Evolutionary conservation across 306 rosid species (phyloP), one percentile per base, ranked within the genome.

Genomic region (Alnus rubra): DNA sequence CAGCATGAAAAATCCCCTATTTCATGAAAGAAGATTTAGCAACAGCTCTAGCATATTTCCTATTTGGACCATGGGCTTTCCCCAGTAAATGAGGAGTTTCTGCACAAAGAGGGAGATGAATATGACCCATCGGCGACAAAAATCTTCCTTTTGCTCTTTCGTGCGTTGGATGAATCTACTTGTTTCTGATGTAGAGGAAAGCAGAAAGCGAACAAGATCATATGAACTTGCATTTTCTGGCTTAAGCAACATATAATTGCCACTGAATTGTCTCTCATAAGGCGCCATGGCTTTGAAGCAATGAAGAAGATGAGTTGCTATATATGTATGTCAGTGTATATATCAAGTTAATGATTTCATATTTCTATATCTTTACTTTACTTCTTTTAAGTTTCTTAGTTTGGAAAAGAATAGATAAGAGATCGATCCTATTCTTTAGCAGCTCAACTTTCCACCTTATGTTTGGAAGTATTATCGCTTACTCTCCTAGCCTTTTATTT

Each of bases 101-200:
- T 92, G 98, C 7, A 37, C 18, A 51, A 89, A 51, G 42, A 88
- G 69, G 51, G 94, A 94, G 52, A 39, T 19, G 83, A 90, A 82
- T 53, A 94, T 84, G 9, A 84, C 16, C 97, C 97, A 90, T 87
- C 97, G 85, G 9, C 86, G 83, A 9, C 83, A 23, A 48, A 92
- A 85, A 0, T 69, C 44, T 14, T 0, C 69, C 80, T 18, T 54
- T 47, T 71, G 44, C 7, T 45, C 86, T 14, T 23, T 35, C 7
- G 93, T 42, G 77, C 78, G 75, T 3, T 94, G 83, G 4, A 92
- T 80, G 87, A 90, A 92, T 16, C 55, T 80, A 74, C 83, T 84
- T 0, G 84, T 76, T 0, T 67, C 59, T 18, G 84, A 45, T 1
- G 81, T 82, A 0, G 96, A 81, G 1, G 88, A 86, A 39, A 74